Conservation (phyloP, 768 basidiomycete genomes). For the Tricholoma sp. region DNA sequence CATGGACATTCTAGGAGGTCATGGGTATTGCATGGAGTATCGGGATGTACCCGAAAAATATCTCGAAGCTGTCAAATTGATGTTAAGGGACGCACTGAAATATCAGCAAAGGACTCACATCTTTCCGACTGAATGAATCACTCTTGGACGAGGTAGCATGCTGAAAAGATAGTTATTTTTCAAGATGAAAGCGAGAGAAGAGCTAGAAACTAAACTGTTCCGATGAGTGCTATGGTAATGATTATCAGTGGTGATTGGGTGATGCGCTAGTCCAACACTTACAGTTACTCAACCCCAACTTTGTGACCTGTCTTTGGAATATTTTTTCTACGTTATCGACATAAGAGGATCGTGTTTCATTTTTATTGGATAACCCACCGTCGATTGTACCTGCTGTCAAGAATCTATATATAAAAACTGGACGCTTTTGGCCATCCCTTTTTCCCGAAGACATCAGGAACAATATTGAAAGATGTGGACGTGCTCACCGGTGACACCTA, state of each 20-base stretch:
- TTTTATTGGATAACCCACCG: constrained; percentile 36
- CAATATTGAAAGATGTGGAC: background rate
- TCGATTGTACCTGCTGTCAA: constrained; percentile 89
- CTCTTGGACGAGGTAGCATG: constrained; percentile 49
- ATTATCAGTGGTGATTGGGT: background rate
- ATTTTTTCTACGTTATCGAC: constrained; percentile 63
- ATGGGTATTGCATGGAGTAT: constrained; percentile 86
- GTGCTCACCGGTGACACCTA: constrained; percentile 77
- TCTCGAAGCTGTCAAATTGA: constrained; percentile 65
- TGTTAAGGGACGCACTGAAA: background rate
- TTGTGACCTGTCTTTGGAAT: constrained; percentile 91
- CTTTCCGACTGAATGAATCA: constrained; percentile 83
- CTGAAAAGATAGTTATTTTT: constrained; percentile 17
- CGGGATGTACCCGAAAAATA: constrained; percentile 81
- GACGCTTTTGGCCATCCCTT: constrained; percentile 91
- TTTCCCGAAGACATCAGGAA: constrained; percentile 7
- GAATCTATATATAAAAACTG: constrained; percentile 87
- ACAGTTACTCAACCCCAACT: constrained; percentile 87
- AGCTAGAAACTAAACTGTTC: constrained; percentile 41
- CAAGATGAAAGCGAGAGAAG: background rate
- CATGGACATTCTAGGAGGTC: constrained; percentile 85
- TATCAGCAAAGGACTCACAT: constrained; percentile 43
- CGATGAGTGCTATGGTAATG: constrained; percentile 55
- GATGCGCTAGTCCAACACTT: constrained; percentile 20
- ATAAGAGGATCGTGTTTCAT: background rate